These are phyloP conservation scores for Marchantia polymorpha DNA, from an alignment of 225 moss, liverwort and hornwort genomes.

Conservation along the genomic window DNA sequence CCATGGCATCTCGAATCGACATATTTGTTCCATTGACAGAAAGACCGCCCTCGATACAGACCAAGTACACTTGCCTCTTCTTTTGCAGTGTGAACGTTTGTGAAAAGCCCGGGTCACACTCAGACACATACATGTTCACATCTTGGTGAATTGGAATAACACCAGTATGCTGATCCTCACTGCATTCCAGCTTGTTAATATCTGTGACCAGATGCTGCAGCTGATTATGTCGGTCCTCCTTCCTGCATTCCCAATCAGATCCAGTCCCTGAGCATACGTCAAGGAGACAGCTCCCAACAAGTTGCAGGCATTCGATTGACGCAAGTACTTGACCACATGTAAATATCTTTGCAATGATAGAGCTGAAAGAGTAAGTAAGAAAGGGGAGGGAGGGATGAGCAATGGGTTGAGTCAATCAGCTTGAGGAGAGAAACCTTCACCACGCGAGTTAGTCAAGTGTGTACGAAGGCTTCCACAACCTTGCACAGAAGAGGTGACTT, in stretches of 20 bases:
- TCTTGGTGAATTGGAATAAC: slow-evolving; percentile 89
- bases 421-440: neutral
- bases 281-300: neutral
- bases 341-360: too few relatives aligned
- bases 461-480: too few relatives aligned
- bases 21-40: slow-evolving; percentile 54
- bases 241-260: slow-evolving; percentile 37
- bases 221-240: slow-evolving; percentile 68
- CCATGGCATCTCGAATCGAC: slow-evolving; percentile 65
- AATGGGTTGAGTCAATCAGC: neutral
- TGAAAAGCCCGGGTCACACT: slow-evolving; percentile 58
- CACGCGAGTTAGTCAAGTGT: neutral
- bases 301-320: too few relatives aligned
- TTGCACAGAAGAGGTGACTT: slow-evolving; percentile 1
- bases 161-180: slow-evolving; percentile 62
- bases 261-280: neutral
- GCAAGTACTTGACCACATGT: too few relatives aligned
- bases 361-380: too few relatives aligned
- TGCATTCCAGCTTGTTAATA: slow-evolving; percentile 52
- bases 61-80: slow-evolving; percentile 71
- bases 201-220: slow-evolving; percentile 74
- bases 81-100: slow-evolving; percentile 58
- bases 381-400: too few relatives aligned
- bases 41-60: slow-evolving; percentile 74
- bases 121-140: slow-evolving; percentile 67